Evolutionary conservation across 2,329 filamentous ascomycete genomes (phyloP), one percentile per base, ranked within the genome.

Genomic region (Curvularia sp.): DNA sequence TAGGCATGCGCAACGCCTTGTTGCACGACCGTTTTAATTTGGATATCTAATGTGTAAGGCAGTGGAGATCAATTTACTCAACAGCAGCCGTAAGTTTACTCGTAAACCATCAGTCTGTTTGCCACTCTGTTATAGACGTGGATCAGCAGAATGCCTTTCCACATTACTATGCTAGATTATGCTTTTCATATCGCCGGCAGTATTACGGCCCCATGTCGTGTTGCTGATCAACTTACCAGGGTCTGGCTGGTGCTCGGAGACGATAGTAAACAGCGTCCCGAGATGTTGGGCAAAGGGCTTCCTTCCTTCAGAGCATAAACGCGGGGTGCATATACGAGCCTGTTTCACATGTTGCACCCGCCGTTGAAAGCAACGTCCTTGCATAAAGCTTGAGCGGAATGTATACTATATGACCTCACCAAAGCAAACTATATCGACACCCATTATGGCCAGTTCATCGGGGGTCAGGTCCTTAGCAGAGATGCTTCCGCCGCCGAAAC

Each of bases 291-390:
- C 19, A 48, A 18, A 21, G 19, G 13, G n/a, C n/a, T n/a, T n/a
- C n/a, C n/a, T 12, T 12, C 19, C 23, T 3, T 18, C 25, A 39
- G 7, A 39, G 19, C 21, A 18, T 21, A 21, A 49, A 28, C 25
- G 59, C 59, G 55, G 49, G 53, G 53, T 43, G 53, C 57, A 59
- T 56, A 63, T 41, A 47, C 53, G 49, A 55, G 8, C 18, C 38
- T 18, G 39, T 55, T 28, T 38, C 32, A 55, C 53, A 56, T 52
- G 27, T 25, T 21, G 27, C 34, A 36, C 15, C 34, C 34, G n/a
- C 18, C 34, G 2, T 36, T 36, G n/a, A 18, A 47, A 7, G 27
- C 6, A 32, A 32, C 18, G 27, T 30, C 43, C 27, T 32, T 27
- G 34, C n/a, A 25, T 32, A 28, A 57, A 43, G 38, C 50, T 54